These are phyloP conservation scores for Aspergillus sclerotioniger DNA, from an alignment of 495 filamentous ascomycete genomes.

Conservation along the genomic window DNA sequence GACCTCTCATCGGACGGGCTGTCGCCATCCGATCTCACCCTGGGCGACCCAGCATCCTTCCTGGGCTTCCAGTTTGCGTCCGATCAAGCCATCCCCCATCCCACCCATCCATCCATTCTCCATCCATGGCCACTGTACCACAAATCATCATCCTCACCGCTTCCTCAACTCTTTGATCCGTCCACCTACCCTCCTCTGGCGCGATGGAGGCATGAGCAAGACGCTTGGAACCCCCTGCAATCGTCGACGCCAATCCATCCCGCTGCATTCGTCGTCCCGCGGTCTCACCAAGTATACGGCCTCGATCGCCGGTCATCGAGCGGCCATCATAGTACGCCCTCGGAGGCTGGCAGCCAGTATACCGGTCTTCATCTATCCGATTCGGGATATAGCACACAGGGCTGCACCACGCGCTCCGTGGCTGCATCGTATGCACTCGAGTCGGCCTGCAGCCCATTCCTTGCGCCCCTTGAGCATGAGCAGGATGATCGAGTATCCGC, in stretches of 20 bases:
- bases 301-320: conserved; percentile 27
- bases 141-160: conserved; percentile 19
- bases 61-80: conserved; percentile 32
- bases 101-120: conserved; percentile 22
- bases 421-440: conserved; percentile 31
- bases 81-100: conserved; percentile 21
- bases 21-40: conserved; percentile 20
- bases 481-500: conserved; percentile 20
- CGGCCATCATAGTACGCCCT: conserved; percentile 38
- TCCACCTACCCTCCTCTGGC: conserved; percentile 22
- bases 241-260: conserved; percentile 28
- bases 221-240: conserved; percentile 41
- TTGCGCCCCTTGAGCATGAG: conserved; percentile 26
- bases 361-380: conserved; percentile 53
- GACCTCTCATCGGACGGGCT: conserved; percentile 16
- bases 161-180: conserved; percentile 23
- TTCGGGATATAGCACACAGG: conserved; percentile 61
- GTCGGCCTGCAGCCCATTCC: conserved; percentile 29
- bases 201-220: conserved; percentile 29
- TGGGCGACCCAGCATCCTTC: conserved; percentile 29
- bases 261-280: conserved; percentile 16
- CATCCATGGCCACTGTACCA: conserved; percentile 17
- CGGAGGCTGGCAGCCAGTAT: conserved; percentile 56
- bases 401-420: conserved; percentile 47
- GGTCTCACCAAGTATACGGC: conserved; percentile 19